Evolutionary conservation across 768 basidiomycete species (phyloP).

Genomic region (Tylopilus vinaceipallidus): DNA sequence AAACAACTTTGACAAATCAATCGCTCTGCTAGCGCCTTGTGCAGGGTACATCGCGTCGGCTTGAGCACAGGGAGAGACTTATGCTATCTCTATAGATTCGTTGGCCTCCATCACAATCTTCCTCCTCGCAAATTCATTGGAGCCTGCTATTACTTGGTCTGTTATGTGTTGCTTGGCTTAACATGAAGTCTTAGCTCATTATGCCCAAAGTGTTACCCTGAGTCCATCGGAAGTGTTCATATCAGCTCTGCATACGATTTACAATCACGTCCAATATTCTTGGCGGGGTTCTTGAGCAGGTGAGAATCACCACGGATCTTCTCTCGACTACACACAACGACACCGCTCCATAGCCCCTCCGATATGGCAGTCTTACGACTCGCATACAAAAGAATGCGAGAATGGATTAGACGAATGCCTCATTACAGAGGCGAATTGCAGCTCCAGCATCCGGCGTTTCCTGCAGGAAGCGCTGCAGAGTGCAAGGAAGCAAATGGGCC

Average conservation of each 20-base stretch:
- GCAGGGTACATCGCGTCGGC: slow-evolving; percentile 34
- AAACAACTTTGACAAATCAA: slow-evolving; percentile 54
- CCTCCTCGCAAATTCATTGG: slow-evolving; percentile 16
- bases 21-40: slow-evolving; percentile 42
- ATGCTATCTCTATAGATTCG: slow-evolving; percentile 2
- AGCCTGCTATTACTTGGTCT: slow-evolving; percentile 32
- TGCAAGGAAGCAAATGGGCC: slow-evolving; percentile 19
- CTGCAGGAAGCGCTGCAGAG: slow-evolving; percentile 27
- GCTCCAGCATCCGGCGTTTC: slow-evolving; percentile 13
- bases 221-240: slow-evolving; percentile 46
- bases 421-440: slow-evolving; percentile 36
- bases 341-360: slow-evolving; percentile 13
- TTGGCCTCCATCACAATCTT: slow-evolving; percentile 10
- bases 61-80: neutral
- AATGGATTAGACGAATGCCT: slow-evolving; percentile 40
- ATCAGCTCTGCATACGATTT: slow-evolving; percentile 42
- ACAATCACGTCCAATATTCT: slow-evolving; percentile 41
- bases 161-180: neutral
- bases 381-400: slow-evolving; percentile 28
- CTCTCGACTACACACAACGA: neutral
- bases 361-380: slow-evolving; percentile 28
- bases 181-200: neutral
- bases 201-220: slow-evolving; percentile 38
- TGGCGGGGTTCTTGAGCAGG: slow-evolving; percentile 46
- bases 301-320: slow-evolving; percentile 24